phyloP scores from a whole-genome alignment of 1,284 basidiomycete genomes.

The Ceratobasidium sp. region DNA sequence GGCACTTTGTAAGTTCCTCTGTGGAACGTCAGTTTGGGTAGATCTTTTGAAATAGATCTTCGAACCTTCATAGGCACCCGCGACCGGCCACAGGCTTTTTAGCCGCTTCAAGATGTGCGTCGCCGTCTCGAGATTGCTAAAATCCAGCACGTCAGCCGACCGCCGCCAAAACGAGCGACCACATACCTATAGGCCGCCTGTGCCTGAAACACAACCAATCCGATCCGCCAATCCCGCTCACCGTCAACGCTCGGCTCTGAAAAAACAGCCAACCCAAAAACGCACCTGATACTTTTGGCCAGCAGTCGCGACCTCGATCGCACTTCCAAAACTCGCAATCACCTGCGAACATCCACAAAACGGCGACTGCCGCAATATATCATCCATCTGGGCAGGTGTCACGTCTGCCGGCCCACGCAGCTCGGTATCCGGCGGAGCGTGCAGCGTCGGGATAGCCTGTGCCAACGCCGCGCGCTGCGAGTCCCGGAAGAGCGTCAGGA shows the following conservation, averaged over 20 bases:
- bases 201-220: constrained; percentile 21
- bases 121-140: constrained; percentile 46
- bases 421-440: neutral
- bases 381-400: constrained; percentile 42
- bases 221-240: neutral
- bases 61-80: constrained; percentile 45
- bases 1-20: constrained; percentile 47
- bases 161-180: constrained; percentile 9
- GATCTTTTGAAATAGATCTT: neutral
- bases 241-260: neutral
- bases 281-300: constrained; percentile 43
- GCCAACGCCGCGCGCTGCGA: constrained; percentile 42
- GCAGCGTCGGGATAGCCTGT: constrained; percentile 22
- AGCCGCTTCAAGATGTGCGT: constrained; percentile 43
- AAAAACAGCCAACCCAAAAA: neutral
- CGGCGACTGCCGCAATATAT: constrained; percentile 46
- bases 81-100: constrained; percentile 46
- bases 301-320: constrained; percentile 46
- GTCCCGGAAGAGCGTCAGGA: constrained; percentile 41
- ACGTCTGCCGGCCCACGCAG: constrained; percentile 30
- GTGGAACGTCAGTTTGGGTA: constrained; percentile 7
- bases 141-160: constrained; percentile 19
- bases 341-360: constrained; percentile 48
- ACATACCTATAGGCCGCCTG: constrained; percentile 41
- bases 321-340: constrained; percentile 45